phyloP scores from a whole-genome alignment of 2,329 filamentous ascomycete genomes.

The Dichotomopilus funicola region DNA sequence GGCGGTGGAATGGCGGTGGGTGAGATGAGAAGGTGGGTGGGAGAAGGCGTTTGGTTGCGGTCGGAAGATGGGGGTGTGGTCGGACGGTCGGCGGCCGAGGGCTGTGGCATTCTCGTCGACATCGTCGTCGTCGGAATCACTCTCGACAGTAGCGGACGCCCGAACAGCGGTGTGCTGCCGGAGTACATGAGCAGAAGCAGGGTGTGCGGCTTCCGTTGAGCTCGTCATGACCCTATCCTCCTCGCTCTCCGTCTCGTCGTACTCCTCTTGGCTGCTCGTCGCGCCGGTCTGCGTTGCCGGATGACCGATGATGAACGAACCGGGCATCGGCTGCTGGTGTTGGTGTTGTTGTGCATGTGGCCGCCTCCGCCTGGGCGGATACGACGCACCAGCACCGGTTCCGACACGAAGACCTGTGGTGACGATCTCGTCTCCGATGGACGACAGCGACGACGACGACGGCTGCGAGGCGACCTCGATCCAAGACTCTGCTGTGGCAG shows the following conservation, averaged over 20 bases:
- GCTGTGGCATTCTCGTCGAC: constrained; percentile 74
- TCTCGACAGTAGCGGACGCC: constrained; percentile 30
- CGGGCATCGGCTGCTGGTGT: constrained; percentile 16
- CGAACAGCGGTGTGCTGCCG: constrained; percentile 33
- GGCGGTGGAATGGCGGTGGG: constrained; percentile 44
- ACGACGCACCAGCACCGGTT: constrained; percentile 41
- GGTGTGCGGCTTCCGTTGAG: constrained; percentile 48
- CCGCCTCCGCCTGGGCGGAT: constrained; percentile 53
- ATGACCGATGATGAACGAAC: constrained; percentile 33
- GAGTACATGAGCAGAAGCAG: constrained; percentile 23
- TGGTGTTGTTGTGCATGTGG: constrained; percentile 34
- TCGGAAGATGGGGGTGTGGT: constrained; percentile 55
- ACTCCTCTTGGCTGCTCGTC: constrained; percentile 84
- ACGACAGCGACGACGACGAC: constrained; percentile 88
- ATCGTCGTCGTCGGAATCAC: constrained; percentile 40
- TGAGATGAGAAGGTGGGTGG: constrained; percentile 59
- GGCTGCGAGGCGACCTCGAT: constrained; percentile 89
- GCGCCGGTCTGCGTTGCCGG: constrained; percentile 36
- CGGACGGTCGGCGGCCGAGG: constrained; percentile 52
- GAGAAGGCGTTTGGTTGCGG: constrained; percentile 91
- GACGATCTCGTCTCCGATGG: constrained; percentile 78
- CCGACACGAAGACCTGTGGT: constrained; percentile 80
- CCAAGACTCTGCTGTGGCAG: constrained; percentile 71
- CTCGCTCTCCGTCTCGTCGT: constrained; percentile 88
- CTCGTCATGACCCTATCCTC: constrained; percentile 63